Conservation (phyloP, 768 basidiomycete species). For the Podaxis sp. region DNA sequence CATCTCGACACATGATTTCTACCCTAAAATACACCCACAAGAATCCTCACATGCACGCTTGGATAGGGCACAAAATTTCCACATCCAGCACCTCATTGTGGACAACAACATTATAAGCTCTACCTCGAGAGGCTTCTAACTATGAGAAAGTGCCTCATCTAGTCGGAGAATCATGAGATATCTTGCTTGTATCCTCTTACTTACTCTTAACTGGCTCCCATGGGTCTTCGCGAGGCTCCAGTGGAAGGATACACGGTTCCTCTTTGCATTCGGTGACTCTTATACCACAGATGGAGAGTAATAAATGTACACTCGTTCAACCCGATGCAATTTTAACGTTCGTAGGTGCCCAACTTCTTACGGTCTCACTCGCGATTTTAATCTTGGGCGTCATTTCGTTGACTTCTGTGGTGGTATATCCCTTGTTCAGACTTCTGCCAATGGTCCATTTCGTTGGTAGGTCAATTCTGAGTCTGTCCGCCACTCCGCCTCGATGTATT, state of each 20-base stretch:
- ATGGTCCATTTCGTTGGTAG: constrained; percentile 49
- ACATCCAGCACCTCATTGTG: too few relatives aligned
- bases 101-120: too few relatives aligned
- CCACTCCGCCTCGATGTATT: not conserved
- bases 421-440: constrained; percentile 44
- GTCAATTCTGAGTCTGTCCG: not conserved
- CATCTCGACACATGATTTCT: too few relatives aligned
- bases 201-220: not conserved
- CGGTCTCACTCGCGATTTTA: constrained; percentile 13
- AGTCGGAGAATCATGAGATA: not conserved
- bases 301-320: too few relatives aligned
- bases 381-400: not conserved
- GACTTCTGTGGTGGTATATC: not conserved
- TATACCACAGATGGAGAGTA: too few relatives aligned
- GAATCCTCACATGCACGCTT: too few relatives aligned
- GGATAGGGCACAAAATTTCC: too few relatives aligned
- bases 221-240: constrained; percentile 28
- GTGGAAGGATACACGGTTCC: constrained; percentile 50
- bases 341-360: constrained; percentile 50
- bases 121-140: too few relatives aligned
- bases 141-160: too few relatives aligned
- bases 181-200: not conserved
- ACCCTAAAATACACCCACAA: too few relatives aligned
- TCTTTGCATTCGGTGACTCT: too few relatives aligned
- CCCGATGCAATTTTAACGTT: too few relatives aligned